A percentile compares a stretch with the other conserved stretches of the same genome.
Conservation (phyloP, 2,329 filamentous ascomycete species). For the Helotiales sp. region DNA sequence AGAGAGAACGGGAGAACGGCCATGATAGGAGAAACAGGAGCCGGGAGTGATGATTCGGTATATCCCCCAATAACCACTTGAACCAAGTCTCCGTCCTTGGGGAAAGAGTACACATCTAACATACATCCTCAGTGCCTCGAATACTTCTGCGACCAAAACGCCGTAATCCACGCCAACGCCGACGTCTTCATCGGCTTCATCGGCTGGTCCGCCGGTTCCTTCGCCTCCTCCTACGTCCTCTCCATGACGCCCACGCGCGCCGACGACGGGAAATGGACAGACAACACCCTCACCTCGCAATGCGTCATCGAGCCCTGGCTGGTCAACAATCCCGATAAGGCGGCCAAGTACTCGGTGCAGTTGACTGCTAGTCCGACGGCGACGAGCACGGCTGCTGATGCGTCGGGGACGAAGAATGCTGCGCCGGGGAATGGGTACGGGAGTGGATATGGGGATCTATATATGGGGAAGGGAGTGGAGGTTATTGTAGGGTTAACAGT, state of each 20-base stretch:
- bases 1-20: conserved; percentile 48
- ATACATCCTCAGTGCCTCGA: conserved; percentile 13
- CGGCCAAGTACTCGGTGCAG: not conserved
- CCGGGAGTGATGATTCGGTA: conserved; percentile 32
- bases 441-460: no score
- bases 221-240: conserved; percentile 27
- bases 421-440: not conserved
- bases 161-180: conserved; percentile 32
- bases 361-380: not conserved
- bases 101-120: not conserved
- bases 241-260: conserved; percentile 20
- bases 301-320: conserved; percentile 4
- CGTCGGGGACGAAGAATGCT: conserved; percentile 1
- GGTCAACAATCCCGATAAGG: not conserved
- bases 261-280: not conserved
- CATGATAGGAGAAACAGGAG: conserved; percentile 54
- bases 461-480: not conserved
- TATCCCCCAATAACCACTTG: not conserved
- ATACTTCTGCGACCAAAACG: conserved; percentile 17
- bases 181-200: conserved; percentile 40
- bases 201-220: conserved; percentile 40
- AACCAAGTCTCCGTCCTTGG: not conserved
- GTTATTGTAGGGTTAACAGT: not conserved
- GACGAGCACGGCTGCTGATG: not conserved
- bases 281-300: not conserved